Evolutionary conservation across 768 basidiomycete genomes (phyloP), one percentile per base, ranked within the genome.

Genomic region (Kwoniella sp.): DNA sequence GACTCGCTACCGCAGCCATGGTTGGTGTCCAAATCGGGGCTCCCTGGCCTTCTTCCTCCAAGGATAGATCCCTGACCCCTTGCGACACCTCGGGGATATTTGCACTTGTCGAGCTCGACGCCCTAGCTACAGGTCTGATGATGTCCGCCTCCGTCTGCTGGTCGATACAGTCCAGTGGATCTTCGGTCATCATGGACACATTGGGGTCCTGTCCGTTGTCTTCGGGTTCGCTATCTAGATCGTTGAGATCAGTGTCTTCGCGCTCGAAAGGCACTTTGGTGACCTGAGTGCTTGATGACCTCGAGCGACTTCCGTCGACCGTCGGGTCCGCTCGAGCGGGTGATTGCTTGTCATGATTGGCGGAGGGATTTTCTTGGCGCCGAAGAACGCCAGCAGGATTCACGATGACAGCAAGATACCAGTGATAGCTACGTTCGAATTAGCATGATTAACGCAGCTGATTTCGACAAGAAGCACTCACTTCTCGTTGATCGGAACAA

Each of bases 401-500:
- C 78, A 87, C 89, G 70, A 99, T 95, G 67, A 98, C 87, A 17
- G 92, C 94, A 45, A 98, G 86, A 80, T 96, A 98, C 96, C 96
- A 98, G 82, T 99, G 96, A 50, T 92, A 81, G 72, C 95, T 98
- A 69, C 0, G 28, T 15, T 9, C 41, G 4, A 11, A 11, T 45
- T 17, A 45, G 41, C 41, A n/a, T n/a, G n/a, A n/a, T n/a, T n/a
- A n/a, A n/a, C n/a, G n/a, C n/a, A n/a, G 29, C 0, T 31, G 11
- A 1, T 25, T n/a, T 20, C 15, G 15, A n/a, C n/a, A 2, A 25
- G 30, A 12, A 11, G 53, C 17, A 78, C 87, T 63, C 78, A 96
- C 95, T 94, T 84, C 80, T 98, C 96, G 72, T 99, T 98, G 81
- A 99, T 96, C 1, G 96, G 96, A 11, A 99, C 86, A 54, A 99